A percentile compares a stretch with the other conserved stretches of the same genome.
These are phyloP conservation scores for Ophiocytium majus DNA, from an alignment of 352 stramenopile species.

Conservation along the genomic window DNA sequence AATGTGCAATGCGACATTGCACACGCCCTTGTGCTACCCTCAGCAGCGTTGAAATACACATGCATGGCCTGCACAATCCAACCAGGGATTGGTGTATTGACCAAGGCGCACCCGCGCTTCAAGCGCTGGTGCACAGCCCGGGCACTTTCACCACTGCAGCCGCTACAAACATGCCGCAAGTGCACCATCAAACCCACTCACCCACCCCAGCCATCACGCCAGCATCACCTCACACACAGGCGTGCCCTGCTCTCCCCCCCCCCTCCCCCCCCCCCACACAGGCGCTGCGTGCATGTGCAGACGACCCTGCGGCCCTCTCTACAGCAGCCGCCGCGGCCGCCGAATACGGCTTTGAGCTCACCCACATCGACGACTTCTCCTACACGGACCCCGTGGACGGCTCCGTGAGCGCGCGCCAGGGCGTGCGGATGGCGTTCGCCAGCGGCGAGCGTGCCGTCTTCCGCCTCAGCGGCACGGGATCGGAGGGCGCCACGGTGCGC, in stretches of 20 bases:
- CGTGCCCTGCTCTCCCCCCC: neutral
- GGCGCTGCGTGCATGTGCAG: constrained; percentile 61
- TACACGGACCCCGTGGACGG: constrained; percentile 97
- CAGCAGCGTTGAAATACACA: too few relatives aligned
- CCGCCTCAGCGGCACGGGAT: constrained; percentile 92
- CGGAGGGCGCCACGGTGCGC: constrained; percentile 79
- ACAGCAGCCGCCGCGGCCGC: neutral
- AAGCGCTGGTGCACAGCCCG: too few relatives aligned
- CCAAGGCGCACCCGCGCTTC: too few relatives aligned
- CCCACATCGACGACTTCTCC: constrained; percentile 78
- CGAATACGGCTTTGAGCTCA: constrained; percentile 26
- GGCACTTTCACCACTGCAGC: too few relatives aligned
- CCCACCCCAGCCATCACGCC: too few relatives aligned
- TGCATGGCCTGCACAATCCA: too few relatives aligned
- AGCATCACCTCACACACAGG: constrained; percentile 33
- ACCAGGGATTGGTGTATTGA: too few relatives aligned
- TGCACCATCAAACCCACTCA: too few relatives aligned
- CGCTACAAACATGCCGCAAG: too few relatives aligned
- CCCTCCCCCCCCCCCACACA: constrained; percentile 64
- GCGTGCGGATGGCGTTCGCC: constrained; percentile 89
- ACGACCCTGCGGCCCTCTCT: neutral
- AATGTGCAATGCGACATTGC: too few relatives aligned
- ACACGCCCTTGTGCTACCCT: too few relatives aligned
- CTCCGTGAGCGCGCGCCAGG: constrained; percentile 90
- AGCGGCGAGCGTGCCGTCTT: constrained; percentile 94